Percentiles rank a stretch among this genome's conserved stretches.
Conservation (phyloP, 1,139 yeast genomes). For the Saccharomyces hybrid region DNA sequence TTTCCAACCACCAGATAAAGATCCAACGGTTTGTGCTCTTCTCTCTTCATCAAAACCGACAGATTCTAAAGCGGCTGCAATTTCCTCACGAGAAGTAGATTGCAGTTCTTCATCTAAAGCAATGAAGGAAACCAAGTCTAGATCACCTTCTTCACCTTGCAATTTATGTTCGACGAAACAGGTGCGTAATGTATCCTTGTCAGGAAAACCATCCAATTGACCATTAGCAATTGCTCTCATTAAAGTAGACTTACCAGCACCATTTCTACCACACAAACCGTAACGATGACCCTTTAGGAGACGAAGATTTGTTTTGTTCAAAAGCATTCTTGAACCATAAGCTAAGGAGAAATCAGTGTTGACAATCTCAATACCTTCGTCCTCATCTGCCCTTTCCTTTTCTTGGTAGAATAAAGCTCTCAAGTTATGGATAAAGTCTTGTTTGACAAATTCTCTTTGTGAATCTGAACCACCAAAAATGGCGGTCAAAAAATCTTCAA, state of each 20-base stretch:
- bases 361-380: conserved; percentile 81
- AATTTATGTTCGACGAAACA: conserved; percentile 96
- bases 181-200: conserved; percentile 76
- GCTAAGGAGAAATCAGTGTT: conserved; percentile 94
- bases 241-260: conserved; percentile 96
- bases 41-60: conserved; percentile 93
- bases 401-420: conserved; percentile 62
- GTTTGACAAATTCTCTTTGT: conserved; percentile 39
- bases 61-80: conserved; percentile 63
- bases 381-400: conserved; percentile 46
- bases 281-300: conserved; percentile 92
- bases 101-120: conserved; percentile 82
- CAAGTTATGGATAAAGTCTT: conserved; percentile 44
- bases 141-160: conserved; percentile 91
- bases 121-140: conserved; percentile 82
- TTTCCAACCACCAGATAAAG: conserved; percentile 98
- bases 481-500: conserved; percentile 48
- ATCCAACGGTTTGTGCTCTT: conserved; percentile 83
- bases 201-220: conserved; percentile 96
- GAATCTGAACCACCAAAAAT: conserved; percentile 41
- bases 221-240: conserved; percentile 98
- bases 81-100: conserved; percentile 56
- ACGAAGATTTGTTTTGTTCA: conserved; percentile 84
- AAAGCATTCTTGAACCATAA: conserved; percentile 93
- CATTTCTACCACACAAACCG: conserved; percentile 97